Conservation (phyloP, 176 grass and related monocot genomes). For the Dendrocalamus sinicus region DNA sequence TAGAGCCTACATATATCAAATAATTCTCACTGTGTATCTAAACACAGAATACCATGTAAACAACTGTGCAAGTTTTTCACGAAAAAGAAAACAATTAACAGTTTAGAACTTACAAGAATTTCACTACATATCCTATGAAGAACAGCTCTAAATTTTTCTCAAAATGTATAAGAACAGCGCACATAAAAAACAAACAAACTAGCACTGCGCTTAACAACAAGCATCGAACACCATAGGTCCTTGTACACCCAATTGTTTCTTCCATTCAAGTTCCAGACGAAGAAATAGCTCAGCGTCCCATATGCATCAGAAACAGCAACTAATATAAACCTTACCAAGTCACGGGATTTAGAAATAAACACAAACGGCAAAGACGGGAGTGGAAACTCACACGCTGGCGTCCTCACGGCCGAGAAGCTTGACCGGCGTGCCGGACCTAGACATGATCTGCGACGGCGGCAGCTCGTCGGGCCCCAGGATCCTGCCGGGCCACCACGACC, state of each 20-base stretch:
- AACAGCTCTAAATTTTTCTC: slow-evolving; percentile 16
- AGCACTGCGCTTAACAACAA: slow-evolving; percentile 25
- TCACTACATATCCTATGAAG: background rate
- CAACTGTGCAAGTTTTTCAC: background rate
- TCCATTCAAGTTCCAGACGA: slow-evolving; percentile 20
- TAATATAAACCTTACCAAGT: slow-evolving; percentile 24
- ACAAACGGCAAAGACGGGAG: slow-evolving; percentile 26
- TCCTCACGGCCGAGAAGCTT: slow-evolving; percentile 98
- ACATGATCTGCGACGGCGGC: slow-evolving; percentile 92
- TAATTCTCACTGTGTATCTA: background rate
- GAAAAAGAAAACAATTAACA: background rate
- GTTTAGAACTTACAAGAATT: background rate
- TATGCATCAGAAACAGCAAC: slow-evolving; percentile 28
- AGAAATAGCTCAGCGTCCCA: slow-evolving; percentile 31
- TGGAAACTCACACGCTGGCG: slow-evolving; percentile 87
- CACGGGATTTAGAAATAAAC: slow-evolving; percentile 3
- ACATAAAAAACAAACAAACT: slow-evolving; percentile 17
- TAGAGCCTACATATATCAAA: background rate
- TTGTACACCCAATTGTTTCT: slow-evolving; percentile 22
- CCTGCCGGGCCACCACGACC: slow-evolving; percentile 98
- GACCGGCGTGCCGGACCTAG: slow-evolving; percentile 95
- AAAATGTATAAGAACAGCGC: background rate
- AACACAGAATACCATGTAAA: slow-evolving; percentile 23
- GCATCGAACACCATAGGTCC: slow-evolving; percentile 18
- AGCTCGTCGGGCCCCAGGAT: slow-evolving; percentile 87